Evolutionary conservation across 345 rosid species (phyloP), one percentile per base, ranked within the genome.

Genomic region (Lepidium aucheri): DNA sequence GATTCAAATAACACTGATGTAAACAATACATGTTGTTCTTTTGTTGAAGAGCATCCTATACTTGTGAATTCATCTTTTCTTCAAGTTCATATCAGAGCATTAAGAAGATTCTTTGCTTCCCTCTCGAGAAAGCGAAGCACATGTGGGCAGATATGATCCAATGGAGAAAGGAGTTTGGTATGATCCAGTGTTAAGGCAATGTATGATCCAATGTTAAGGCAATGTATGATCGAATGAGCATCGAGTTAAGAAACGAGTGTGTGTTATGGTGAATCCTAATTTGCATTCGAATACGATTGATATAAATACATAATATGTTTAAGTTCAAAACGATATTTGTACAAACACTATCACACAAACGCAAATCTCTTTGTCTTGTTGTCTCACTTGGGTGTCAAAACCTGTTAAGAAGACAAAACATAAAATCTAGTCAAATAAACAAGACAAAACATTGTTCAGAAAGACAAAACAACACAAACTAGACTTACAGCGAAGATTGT

Each of bases 401-500:
- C 91, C 95, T 92, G 83, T 56, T 50, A 68, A 49, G 32, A n/a
- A 3, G 30, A 20, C 22, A 6, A 59, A 44, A 51, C 47, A 52
- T 22, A 30, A 43, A 9, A 76, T 8, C 30, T 68, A 45, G 71
- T 43, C 58, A 34, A 16, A 33, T 43, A 8, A 56, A 35, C 16
- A 11, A 17, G 9, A 0, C 15, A 41, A 3, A 53, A 17, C 6
- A 9, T 9, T 4, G 7, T 15, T 2, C n/a, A 12, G 2, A 24
- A 13, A 9, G 6, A 26, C 0, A 41, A 18, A 26, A 13, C 3
- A 13, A 47, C 22, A 2, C 0, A 16, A 18, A 5, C 53, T 7
- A 14, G 17, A 77, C 90, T 83, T 82, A 88, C 98, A 57, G 97
- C 83, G 72, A 93, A 94, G 75, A 90, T 40, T 7, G 86, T 94